phyloP scores from a whole-genome alignment of 1,284 basidiomycete genomes.

The Thecaphora frezii region DNA sequence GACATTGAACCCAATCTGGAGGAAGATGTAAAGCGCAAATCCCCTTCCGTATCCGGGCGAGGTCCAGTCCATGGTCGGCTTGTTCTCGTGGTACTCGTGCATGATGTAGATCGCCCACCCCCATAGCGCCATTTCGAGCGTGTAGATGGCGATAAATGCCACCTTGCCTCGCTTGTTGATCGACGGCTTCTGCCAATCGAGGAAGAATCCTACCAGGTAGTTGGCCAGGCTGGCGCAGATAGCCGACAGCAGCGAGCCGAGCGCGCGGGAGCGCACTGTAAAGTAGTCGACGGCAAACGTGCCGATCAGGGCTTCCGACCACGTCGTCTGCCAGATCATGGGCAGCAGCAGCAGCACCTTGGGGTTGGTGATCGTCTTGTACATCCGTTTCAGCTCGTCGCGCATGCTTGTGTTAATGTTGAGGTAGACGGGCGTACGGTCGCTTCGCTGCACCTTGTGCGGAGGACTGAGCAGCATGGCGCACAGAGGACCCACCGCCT shows the following conservation, averaged over 20 bases:
- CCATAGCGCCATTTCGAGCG: constrained; percentile 47
- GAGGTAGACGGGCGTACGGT: constrained; percentile 56
- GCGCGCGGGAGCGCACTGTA: constrained; percentile 49
- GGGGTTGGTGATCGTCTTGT: constrained; percentile 26
- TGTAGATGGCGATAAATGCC: constrained; percentile 44
- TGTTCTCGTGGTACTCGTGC: constrained; percentile 33
- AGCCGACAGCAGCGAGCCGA: constrained; percentile 59
- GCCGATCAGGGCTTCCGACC: constrained; percentile 48
- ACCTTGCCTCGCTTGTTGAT: constrained; percentile 48
- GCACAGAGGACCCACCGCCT: constrained; percentile 53
- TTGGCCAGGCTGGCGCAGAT: constrained; percentile 51
- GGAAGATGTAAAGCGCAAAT: constrained; percentile 50
- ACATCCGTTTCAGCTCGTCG: constrained; percentile 49
- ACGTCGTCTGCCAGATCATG: constrained; percentile 47
- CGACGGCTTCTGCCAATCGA: constrained; percentile 48
- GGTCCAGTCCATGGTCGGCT: constrained; percentile 46
- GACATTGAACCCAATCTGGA: constrained; percentile 48
- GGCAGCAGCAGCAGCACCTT: constrained; percentile 49
- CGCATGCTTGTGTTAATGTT: constrained; percentile 39
- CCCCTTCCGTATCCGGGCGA: constrained; percentile 44
- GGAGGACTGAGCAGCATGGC: constrained; percentile 56
- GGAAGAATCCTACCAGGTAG: constrained; percentile 55
- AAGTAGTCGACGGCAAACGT: constrained; percentile 55
- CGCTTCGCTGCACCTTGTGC: constrained; percentile 57
- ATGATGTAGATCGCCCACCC: constrained; percentile 57